Conservation (phyloP, 768 basidiomycete genomes). For the Russula abietina region DNA sequence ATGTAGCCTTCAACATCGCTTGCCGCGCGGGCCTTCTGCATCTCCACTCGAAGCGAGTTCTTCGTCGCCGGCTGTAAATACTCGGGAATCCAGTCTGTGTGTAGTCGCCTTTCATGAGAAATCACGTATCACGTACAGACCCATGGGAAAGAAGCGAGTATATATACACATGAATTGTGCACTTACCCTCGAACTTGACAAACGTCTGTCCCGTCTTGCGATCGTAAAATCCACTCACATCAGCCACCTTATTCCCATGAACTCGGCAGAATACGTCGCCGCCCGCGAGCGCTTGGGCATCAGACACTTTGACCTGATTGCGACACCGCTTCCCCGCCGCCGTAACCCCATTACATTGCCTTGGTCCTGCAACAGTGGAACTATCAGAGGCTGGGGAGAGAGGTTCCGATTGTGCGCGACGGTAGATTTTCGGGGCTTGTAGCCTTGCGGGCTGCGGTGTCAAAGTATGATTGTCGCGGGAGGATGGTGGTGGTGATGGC, state of each 20-base stretch:
- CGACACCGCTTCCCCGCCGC: slow-evolving; percentile 57
- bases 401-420: slow-evolving; percentile 22
- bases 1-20: slow-evolving; percentile 72
- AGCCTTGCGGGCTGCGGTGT: slow-evolving; percentile 16
- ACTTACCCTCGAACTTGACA: slow-evolving; percentile 52
- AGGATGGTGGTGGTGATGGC: slow-evolving; percentile 1
- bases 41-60: slow-evolving; percentile 47
- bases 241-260: slow-evolving; percentile 52
- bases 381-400: slow-evolving; percentile 25
- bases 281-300: slow-evolving; percentile 30
- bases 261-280: slow-evolving; percentile 53
- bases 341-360: slow-evolving; percentile 62
- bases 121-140: not conserved
- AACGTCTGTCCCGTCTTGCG: slow-evolving; percentile 41
- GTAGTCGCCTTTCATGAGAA: not conserved
- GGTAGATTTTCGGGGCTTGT: slow-evolving; percentile 1
- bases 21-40: slow-evolving; percentile 46
- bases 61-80: slow-evolving; percentile 61
- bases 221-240: slow-evolving; percentile 53
- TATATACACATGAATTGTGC: not conserved
- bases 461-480: slow-evolving; percentile 2
- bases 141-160: not conserved
- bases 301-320: slow-evolving; percentile 41
- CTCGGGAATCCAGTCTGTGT: slow-evolving; percentile 62
- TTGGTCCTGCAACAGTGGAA: slow-evolving; percentile 11